Percentiles rank a stretch among this genome's conserved stretches.
Conservation (phyloP, 768 basidiomycete genomes). For the Macrocybe gigantea region DNA sequence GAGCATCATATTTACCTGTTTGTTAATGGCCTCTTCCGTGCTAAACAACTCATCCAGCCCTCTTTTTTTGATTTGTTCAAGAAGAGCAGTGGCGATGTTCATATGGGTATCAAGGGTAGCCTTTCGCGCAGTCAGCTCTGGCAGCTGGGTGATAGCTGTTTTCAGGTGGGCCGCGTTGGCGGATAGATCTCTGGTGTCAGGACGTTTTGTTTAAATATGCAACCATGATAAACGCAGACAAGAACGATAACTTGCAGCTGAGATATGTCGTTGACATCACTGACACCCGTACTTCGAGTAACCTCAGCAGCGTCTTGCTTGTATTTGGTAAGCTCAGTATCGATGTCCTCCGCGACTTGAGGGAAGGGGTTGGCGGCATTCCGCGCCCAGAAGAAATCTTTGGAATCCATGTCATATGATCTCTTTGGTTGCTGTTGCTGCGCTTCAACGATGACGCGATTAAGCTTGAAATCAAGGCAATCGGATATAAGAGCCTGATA, state of each 20-base stretch:
- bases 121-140: slow-evolving; percentile 94
- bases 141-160: slow-evolving; percentile 94
- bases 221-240: neutral
- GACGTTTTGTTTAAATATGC: neutral
- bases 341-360: slow-evolving; percentile 97
- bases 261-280: slow-evolving; percentile 90
- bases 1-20: slow-evolving; percentile 50
- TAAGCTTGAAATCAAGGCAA: slow-evolving; percentile 94
- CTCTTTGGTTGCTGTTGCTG: slow-evolving; percentile 57
- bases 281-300: slow-evolving; percentile 92
- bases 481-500: slow-evolving; percentile 98
- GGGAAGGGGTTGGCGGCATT: slow-evolving; percentile 97
- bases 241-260: slow-evolving; percentile 62
- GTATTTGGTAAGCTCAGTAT: slow-evolving; percentile 83
- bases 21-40: slow-evolving; percentile 84
- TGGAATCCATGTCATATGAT: slow-evolving; percentile 93
- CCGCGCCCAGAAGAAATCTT: slow-evolving; percentile 98
- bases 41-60: slow-evolving; percentile 97
- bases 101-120: slow-evolving; percentile 97
- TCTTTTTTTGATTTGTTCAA: slow-evolving; percentile 93
- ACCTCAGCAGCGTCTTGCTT: slow-evolving; percentile 97
- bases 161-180: slow-evolving; percentile 93
- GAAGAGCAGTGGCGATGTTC: slow-evolving; percentile 94
- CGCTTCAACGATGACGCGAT: slow-evolving; percentile 81
- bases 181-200: slow-evolving; percentile 64